A percentile compares a stretch with the other conserved stretches of the same genome.
phyloP scores from a whole-genome alignment of 148 eudicot species.

The Cornus suecica region DNA sequence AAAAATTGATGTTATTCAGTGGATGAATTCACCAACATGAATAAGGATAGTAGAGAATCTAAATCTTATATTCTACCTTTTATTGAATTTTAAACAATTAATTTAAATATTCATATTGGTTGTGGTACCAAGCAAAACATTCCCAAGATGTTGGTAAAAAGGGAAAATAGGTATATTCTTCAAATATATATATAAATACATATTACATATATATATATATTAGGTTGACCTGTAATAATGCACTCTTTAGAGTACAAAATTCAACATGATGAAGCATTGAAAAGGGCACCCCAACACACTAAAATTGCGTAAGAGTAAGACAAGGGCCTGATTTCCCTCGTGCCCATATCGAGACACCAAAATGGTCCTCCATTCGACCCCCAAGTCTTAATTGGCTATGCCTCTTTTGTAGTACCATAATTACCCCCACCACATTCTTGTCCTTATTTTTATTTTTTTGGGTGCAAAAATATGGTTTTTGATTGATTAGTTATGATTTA shows the following conservation, averaged over 20 bases:
- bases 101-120: too few species aligned
- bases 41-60: too few species aligned
- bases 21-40: too few species aligned
- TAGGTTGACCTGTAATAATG: background rate
- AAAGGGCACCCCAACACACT: slow-evolving; percentile 7
- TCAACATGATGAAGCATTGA: background rate
- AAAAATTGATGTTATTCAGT: too few species aligned
- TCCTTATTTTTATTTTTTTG: background rate
- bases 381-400: background rate
- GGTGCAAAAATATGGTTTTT: too few species aligned
- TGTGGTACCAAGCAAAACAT: too few species aligned
- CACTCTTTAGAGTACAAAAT: background rate
- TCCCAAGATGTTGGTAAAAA: background rate
- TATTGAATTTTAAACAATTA: too few species aligned
- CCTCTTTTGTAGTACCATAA: background rate
- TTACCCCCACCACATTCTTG: background rate
- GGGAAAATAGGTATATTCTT: background rate
- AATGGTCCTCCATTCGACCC: background rate
- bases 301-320: slow-evolving; percentile 10
- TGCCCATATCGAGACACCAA: background rate
- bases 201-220: too few species aligned
- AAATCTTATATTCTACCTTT: too few species aligned
- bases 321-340: slow-evolving; percentile 10
- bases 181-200: too few species aligned
- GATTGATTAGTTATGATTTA: too few species aligned